Base-by-base conservation (phyloP, 1,284 basidiomycete species). In the Puccinia brachypodii region DNA sequence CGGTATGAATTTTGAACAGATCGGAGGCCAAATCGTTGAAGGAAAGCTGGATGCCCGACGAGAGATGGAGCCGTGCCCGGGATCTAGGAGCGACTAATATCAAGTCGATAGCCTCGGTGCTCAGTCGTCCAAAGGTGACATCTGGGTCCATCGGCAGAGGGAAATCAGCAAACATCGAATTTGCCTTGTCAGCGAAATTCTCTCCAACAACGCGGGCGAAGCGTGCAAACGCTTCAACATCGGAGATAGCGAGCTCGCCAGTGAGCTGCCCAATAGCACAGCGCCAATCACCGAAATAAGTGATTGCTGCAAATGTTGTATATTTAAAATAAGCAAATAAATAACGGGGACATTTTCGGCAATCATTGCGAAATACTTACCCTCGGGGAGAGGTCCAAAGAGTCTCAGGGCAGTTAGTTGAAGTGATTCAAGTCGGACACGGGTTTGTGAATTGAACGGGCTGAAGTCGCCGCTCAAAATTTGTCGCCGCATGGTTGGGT, bases 251-350 rank as follows among this genome's bases (percentile, higher is more conserved):
- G 53, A 75, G 16, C 56, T 75, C 53, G 33, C 73, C 73, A 40
- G 73, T 75, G n/a, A 75, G 53, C 60, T 75, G 47, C 3, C 73
- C 73, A 56, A 75, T 50, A 38, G 31, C 38, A 44, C 50, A 60
- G 38, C 73, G 73, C 73, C 73, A 75, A 75, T 75, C 73, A 14
- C 73, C 53, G n/a, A 75, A 56, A 42, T 75, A 75, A 38, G 73
- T 75, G 56, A 60, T 60, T 31, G 73, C 73, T 75, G 56, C 19
- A 16, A 42, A 19, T 40, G 47, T 75, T 56, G 9, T 33, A 36
- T 22, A n/a, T 31, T 60, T 33, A n/a, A 42, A 53, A 47, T 22
- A 2, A 53, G 11, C 31, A 22, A 42, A 36, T 22, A 28, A 2
- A 72, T 3, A 50, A 40, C 68, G 6, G 25, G 8, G 14, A 53